Base-by-base conservation (phyloP, 75 land plant genomes). In the Cupressus sempervirens region DNA sequence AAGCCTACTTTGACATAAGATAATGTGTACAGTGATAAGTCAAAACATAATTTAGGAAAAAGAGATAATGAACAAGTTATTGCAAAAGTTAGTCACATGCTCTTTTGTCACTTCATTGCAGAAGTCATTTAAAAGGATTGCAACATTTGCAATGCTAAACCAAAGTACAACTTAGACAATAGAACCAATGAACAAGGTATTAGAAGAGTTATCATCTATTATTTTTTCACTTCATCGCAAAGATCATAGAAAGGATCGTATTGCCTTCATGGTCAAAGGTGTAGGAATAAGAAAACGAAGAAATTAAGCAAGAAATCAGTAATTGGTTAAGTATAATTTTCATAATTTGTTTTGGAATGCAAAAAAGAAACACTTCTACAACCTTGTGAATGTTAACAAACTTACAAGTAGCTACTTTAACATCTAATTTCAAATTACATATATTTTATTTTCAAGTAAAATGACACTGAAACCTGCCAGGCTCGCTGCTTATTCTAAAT, bases 391-490 rank as follows among this genome's bases (percentile, higher is more conserved):
- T 79, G 32, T 79, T 79, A 7, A 79, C 45, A 79, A n/a, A 3
- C 50, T 26, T 41, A 43, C 81, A 45, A n/a, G 26, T 32, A 79
- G 10, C 23, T 43, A 79, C 81, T 26, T 79, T 79, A 26, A 26
- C 9, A 41, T 79, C 50, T 5, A 79, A 79, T 43, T 45, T 20
- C 46, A 26, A 40, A 72, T 72, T 79, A 45, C 15, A 45, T 45
- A 43, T 79, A 79, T 79, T 26, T n/a, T 4, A 23, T 43, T 26
- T 79, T 40, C 50, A 79, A 84, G 16, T 38, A n/a, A 23, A 48
- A 80, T 26, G 41, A 81, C 54, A 50, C 41, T 29, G 43, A 45
- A 29, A 95, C 97, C 95, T 93, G 93, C 97, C 97, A 93, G 54
- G 87, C 77, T 80, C 80, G 88, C 81, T 95, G 97, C 52, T 83